Evolutionary conservation across 139 green algal species (phyloP).

Genomic region (Volvox reticuliferus): DNA sequence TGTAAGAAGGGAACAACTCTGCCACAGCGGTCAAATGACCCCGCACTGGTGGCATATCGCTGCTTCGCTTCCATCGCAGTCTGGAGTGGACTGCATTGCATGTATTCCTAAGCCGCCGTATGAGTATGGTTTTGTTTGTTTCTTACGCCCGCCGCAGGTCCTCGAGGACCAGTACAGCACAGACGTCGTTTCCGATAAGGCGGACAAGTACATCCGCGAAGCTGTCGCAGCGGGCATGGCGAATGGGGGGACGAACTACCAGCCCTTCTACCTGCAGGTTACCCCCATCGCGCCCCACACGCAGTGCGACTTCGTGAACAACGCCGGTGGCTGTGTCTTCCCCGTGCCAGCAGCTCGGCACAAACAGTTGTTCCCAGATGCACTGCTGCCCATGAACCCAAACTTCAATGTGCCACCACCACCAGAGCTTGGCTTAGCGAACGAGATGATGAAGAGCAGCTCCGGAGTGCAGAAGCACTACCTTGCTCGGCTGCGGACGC

Average conservation of each 20-base stretch:
- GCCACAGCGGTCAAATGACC: no score
- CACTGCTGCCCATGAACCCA: constrained; percentile 21
- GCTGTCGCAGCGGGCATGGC: neutral
- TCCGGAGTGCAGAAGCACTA: constrained; percentile 32
- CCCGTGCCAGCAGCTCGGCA: constrained; percentile 31
- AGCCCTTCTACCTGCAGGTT: constrained; percentile 42
- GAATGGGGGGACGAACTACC: neutral
- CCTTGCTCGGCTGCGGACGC: constrained; percentile 33
- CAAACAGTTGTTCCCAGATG: neutral
- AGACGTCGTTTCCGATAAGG: constrained; percentile 32
- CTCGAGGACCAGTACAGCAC: constrained; percentile 27
- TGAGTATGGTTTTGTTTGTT: no score
- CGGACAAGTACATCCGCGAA: constrained; percentile 16
- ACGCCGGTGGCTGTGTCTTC: neutral
- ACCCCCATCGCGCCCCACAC: constrained; percentile 44
- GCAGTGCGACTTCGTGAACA: constrained; percentile 7
- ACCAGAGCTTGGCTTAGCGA: neutral
- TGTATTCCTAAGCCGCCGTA: no score
- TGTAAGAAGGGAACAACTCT: no score
- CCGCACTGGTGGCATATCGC: no score
- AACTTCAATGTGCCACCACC: constrained; percentile 21
- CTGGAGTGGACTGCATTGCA: no score
- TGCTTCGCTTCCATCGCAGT: no score
- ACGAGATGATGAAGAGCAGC: constrained; percentile 11
- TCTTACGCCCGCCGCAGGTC: neutral